Evolutionary conservation across 352 stramenopile species (phyloP).

Genomic region (Globisporangium rhizosaccharum): DNA sequence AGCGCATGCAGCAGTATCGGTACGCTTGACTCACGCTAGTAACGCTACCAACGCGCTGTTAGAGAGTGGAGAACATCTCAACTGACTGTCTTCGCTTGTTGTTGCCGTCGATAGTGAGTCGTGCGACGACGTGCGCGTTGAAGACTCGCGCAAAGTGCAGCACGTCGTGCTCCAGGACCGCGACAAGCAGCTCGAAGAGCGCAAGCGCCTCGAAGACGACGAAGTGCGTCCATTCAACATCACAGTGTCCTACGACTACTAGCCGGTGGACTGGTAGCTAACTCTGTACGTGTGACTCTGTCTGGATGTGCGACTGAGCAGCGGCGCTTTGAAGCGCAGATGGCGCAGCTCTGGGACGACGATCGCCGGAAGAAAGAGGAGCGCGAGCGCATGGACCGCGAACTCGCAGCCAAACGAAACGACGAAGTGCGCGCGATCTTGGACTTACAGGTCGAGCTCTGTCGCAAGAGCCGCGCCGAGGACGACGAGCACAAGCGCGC

Average conservation of each 20-base stretch:
- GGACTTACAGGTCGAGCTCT: slow-evolving; percentile 67
- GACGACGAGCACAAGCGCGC: slow-evolving; percentile 29
- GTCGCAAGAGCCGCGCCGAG: slow-evolving; percentile 39
- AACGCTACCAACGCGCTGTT: not conserved
- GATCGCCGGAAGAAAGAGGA: slow-evolving; percentile 75
- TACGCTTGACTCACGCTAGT: slow-evolving; percentile 6
- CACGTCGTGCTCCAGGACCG: slow-evolving; percentile 54
- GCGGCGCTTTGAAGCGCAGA: slow-evolving; percentile 38
- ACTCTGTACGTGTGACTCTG: not conserved
- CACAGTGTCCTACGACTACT: not conserved
- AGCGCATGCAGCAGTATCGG: slow-evolving; percentile 71
- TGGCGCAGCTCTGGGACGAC: slow-evolving; percentile 69
- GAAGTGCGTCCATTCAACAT: slow-evolving; percentile 20
- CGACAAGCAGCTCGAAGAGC: slow-evolving; percentile 56
- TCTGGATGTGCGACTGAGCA: slow-evolving; percentile 7
- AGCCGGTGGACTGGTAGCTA: not conserved
- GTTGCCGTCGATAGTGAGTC: slow-evolving; percentile 38
- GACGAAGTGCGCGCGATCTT: slow-evolving; percentile 72
- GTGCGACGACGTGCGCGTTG: slow-evolving; percentile 54
- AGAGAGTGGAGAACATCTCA: too few relatives aligned
- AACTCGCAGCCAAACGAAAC: slow-evolving; percentile 41
- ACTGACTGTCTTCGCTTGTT: not conserved
- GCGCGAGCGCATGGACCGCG: slow-evolving; percentile 47
- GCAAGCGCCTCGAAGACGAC: slow-evolving; percentile 32
- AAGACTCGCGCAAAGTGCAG: slow-evolving; percentile 62